Conservation (phyloP, 805 yeast species). For the Wickerhamiella spandovensis region DNA sequence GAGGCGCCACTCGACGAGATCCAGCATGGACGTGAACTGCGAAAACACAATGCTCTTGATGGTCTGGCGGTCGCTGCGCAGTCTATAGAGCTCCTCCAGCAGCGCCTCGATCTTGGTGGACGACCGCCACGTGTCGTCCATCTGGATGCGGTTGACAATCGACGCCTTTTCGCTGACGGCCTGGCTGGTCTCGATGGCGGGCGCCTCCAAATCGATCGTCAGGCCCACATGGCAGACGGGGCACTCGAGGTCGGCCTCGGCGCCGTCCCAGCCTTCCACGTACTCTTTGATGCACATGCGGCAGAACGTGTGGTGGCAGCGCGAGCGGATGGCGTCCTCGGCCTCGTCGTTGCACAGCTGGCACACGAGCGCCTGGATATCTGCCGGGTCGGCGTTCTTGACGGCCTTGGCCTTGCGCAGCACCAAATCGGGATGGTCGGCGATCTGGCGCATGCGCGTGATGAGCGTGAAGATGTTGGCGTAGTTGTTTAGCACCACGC, state of each 20-base stretch:
- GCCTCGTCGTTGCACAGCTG: slow-evolving; percentile 96
- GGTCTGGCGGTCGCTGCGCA: slow-evolving; percentile 76
- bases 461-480: slow-evolving; percentile 93
- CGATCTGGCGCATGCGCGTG: slow-evolving; percentile 94
- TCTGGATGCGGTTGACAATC: slow-evolving; percentile 75
- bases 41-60: slow-evolving; percentile 94
- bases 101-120: slow-evolving; percentile 95
- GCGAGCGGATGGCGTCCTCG: slow-evolving; percentile 90
- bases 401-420: slow-evolving; percentile 38
- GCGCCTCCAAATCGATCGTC: slow-evolving; percentile 78
- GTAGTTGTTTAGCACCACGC: slow-evolving; percentile 90
- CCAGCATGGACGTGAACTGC: slow-evolving; percentile 94
- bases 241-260: slow-evolving; percentile 50
- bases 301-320: slow-evolving; percentile 89
- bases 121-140: slow-evolving; percentile 79
- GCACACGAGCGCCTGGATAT: slow-evolving; percentile 54
- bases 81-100: slow-evolving; percentile 79
- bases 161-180: slow-evolving; percentile 42
- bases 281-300: slow-evolving; percentile 87
- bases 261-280: slow-evolving; percentile 59
- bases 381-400: slow-evolving; percentile 18
- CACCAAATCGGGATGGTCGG: slow-evolving; percentile 96
- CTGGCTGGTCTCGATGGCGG: slow-evolving; percentile 40
- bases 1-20: slow-evolving; percentile 88
- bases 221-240: slow-evolving; percentile 94